Percentiles rank a stretch among this genome's conserved stretches.
phyloP scores from a whole-genome alignment of 805 yeast species.

The Yamadazyma nakazawae region DNA sequence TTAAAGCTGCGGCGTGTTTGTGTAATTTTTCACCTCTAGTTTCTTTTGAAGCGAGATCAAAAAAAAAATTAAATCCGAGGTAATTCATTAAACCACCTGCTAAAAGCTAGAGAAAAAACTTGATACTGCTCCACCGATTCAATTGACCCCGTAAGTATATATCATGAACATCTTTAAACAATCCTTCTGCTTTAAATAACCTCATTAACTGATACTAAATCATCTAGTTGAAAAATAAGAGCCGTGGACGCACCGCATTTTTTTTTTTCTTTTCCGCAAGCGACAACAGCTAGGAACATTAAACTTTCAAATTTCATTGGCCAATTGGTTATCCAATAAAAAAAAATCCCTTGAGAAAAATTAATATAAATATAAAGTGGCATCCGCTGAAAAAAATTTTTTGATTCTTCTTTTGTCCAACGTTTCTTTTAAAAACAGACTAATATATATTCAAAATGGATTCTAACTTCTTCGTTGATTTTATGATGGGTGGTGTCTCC shows the following conservation, averaged over 20 bases:
- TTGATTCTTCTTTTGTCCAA: constrained; percentile 2
- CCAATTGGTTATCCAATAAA: constrained; percentile 10
- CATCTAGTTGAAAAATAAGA: background rate
- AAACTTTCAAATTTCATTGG: constrained; percentile 9
- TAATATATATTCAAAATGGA: constrained; percentile 13
- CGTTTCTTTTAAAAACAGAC: constrained; percentile 7
- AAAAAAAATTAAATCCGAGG: background rate
- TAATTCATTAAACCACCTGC: background rate
- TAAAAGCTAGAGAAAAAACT: background rate
- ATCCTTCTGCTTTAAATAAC: too few relatives aligned
- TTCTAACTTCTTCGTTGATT: constrained; percentile 15
- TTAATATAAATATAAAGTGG: constrained; percentile 11
- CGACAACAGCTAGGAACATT: constrained; percentile 1
- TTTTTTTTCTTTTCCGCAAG: constrained; percentile 4
- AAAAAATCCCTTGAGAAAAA: constrained; percentile 12
- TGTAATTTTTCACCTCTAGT: constrained; percentile 5
- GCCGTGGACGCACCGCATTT: constrained; percentile 3
- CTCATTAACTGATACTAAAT: too few relatives aligned
- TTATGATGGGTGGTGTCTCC: constrained; percentile 93
- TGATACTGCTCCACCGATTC: too few relatives aligned
- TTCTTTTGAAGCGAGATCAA: constrained; percentile 1
- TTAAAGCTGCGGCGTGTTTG: constrained; percentile 4
- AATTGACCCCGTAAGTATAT: too few relatives aligned
- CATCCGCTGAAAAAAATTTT: constrained; percentile 15
- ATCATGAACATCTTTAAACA: too few relatives aligned